These are phyloP conservation scores for Coccomyxa subellipsoidea DNA, from an alignment of 163 green algal genomes.

Conservation along the genomic window DNA sequence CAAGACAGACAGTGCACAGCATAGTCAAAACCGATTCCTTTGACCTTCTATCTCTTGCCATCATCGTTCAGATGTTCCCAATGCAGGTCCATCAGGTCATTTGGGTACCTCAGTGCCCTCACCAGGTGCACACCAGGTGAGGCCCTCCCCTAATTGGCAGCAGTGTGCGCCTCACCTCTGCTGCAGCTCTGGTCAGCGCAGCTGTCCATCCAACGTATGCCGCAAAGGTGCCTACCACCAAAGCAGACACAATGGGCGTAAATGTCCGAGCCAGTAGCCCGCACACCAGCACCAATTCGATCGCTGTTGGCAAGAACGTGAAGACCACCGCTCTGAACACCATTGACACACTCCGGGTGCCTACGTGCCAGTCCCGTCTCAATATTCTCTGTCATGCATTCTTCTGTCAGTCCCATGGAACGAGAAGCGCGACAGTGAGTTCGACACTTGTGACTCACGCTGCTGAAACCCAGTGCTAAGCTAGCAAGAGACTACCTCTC, in stretches of 20 bases:
- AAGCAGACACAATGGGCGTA: slow-evolving; percentile 44
- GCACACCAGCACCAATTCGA: slow-evolving; percentile 89
- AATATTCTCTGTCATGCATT: too few relatives aligned
- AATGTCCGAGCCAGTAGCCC: slow-evolving; percentile 69
- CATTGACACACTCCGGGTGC: slow-evolving; percentile 81
- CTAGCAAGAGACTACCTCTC: slow-evolving; percentile 43
- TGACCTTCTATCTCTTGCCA: too few relatives aligned
- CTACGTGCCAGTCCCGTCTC: slow-evolving; percentile 19
- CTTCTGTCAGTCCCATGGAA: too few relatives aligned
- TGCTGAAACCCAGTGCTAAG: too few relatives aligned
- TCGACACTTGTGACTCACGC: too few relatives aligned
- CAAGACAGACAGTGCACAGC: background rate
- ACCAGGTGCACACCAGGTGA: too few relatives aligned
- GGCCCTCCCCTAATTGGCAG: too few relatives aligned
- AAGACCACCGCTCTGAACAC: slow-evolving; percentile 93
- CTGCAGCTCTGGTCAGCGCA: slow-evolving; percentile 57
- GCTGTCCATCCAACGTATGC: slow-evolving; percentile 84
- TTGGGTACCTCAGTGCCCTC: too few relatives aligned
- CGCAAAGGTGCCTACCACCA: slow-evolving; percentile 80
- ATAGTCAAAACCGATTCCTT: background rate
- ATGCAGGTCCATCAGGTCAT: too few relatives aligned
- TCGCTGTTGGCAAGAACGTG: slow-evolving; percentile 88
- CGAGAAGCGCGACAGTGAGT: too few relatives aligned
- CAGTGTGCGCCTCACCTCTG: too few relatives aligned
- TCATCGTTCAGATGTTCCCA: background rate